These are phyloP conservation scores for Verticillium isaacii DNA, from an alignment of 2,329 filamentous ascomycete species.

Conservation along the genomic window DNA sequence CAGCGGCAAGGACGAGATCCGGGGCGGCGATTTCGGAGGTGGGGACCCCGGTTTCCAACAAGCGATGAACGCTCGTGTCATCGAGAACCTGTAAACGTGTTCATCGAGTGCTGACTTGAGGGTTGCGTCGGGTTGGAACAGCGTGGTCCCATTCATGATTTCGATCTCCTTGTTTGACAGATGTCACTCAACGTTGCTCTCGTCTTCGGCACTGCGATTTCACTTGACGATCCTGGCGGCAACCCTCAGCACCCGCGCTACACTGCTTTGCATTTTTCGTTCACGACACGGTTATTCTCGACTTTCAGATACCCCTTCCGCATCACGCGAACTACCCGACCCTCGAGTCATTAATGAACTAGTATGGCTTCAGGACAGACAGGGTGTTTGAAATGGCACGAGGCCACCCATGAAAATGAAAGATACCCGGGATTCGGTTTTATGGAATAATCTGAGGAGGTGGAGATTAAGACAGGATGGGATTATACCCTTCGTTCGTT, in stretches of 20 bases:
- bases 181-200: background rate
- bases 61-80: constrained; percentile 74
- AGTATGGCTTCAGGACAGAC: background rate
- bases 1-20: constrained; percentile 30
- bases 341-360: background rate
- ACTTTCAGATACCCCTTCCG: background rate
- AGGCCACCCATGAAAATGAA: background rate
- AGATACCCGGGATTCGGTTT: background rate
- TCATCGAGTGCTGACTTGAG: constrained; percentile 12
- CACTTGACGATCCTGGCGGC: background rate
- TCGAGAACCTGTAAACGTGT: constrained; percentile 73
- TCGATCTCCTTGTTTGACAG: background rate
- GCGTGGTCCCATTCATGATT: constrained; percentile 8
- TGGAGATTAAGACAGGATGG: background rate
- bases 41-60: constrained; percentile 64
- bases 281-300: background rate
- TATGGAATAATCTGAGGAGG: background rate
- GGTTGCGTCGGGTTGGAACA: constrained; percentile 8
- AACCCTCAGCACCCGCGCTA: background rate
- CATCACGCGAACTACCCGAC: background rate
- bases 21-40: constrained; percentile 47
- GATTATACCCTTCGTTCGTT: background rate
- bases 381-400: background rate
- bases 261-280: background rate
- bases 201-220: background rate